Conservation (phyloP, 768 basidiomycete genomes). For the Krasilnikovozyma curviuscula region DNA sequence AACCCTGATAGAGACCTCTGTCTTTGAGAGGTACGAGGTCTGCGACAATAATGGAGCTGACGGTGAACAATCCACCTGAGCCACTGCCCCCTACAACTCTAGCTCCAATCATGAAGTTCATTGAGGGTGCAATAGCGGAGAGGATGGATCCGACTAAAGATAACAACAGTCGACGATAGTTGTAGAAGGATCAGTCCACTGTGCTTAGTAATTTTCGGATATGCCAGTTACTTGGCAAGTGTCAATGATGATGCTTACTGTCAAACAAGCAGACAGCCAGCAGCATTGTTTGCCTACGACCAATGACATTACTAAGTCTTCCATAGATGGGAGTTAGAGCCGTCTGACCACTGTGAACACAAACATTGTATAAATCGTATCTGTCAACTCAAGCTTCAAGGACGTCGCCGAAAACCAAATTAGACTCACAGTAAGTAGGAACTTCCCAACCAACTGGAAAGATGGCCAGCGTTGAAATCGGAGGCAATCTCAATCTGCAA, state of each 20-base stretch:
- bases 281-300: neutral
- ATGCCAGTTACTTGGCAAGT: too few species aligned
- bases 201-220: too few species aligned
- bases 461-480: slow-evolving; percentile 16
- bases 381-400: too few species aligned
- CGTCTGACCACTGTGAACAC: slow-evolving; percentile 15
- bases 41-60: slow-evolving; percentile 20
- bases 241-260: too few species aligned
- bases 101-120: too few species aligned
- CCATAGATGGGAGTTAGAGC: slow-evolving; percentile 14
- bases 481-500: slow-evolving; percentile 20
- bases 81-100: too few species aligned
- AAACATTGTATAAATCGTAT: too few species aligned
- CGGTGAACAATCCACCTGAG: slow-evolving; percentile 19
- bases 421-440: slow-evolving; percentile 18
- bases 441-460: slow-evolving; percentile 20
- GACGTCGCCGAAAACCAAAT: slow-evolving; percentile 14
- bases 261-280: too few species aligned
- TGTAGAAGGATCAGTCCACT: too few species aligned
- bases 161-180: neutral
- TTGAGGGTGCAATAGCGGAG: too few species aligned
- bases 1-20: slow-evolving; percentile 20
- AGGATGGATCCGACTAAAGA: too few species aligned
- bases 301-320: slow-evolving; percentile 12
- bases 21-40: slow-evolving; percentile 21